Evolutionary conservation across 805 yeast genomes (phyloP), one percentile per base, ranked within the genome.

Genomic region (Saccharomycopsis babjevae): DNA sequence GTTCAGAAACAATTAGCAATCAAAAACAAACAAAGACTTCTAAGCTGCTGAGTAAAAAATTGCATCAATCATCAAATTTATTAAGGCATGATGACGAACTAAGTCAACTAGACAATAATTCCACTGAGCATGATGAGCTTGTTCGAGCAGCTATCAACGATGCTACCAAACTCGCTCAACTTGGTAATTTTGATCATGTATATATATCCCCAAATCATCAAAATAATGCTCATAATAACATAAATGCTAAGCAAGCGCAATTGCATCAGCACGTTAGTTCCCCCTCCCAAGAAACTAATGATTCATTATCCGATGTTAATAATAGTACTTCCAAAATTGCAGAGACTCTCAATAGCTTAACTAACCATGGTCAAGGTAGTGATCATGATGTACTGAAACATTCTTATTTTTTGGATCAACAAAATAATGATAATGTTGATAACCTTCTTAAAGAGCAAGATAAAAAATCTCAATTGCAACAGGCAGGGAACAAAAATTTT

Each of bases 131-230:
- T 66, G 87, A 83, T 61, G 85, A 80, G 65, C 73, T 86, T 60
- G 90, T 85, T 11, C 83, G 85, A 62, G 89, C 85, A 56, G 89
- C 88, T 1, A 83, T 86, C 55, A 74, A 84, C 64, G 88, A 85
- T 66, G 88, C 89, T 0, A 77, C 85, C 58, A 83, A 84, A 50
- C 75, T 85, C 61, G 65, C 62, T 11, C 76, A 73, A 58, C 68
- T 79, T 22, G 73, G 75, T 5, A 65, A 68, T 1, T 66, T 73
- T 39, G 74, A 70, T 57, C 70, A 58, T 43, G 42, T 54, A 42
- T 72, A 58, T 39, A 18, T 50, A 2, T 30, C 28, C 3, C 42
- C 39, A 16, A 13, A 60, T 20, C 57, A 54, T 5, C 57, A 50
- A 43, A 22, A 22, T n/a, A 56, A 20, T 20, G n/a, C 11, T 18